These are phyloP conservation scores for Rhododendron molle DNA, from an alignment of 148 eudicot species.

Conservation along the genomic window DNA sequence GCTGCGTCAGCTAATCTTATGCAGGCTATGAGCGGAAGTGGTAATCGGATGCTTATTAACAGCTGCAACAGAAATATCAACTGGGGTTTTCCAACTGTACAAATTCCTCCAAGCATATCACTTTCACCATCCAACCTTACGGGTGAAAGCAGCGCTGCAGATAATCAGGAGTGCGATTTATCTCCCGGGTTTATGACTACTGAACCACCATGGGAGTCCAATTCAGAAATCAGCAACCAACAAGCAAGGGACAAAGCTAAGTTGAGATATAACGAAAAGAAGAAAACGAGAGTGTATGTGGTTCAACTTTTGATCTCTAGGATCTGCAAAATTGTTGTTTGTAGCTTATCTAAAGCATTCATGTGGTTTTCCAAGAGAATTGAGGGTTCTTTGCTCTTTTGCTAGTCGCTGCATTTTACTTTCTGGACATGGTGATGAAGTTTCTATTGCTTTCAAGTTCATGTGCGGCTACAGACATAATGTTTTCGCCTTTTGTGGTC, in stretches of 20 bases:
- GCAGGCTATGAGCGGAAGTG: conserved; percentile 23
- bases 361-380: background rate
- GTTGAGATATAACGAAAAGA: conserved; percentile 56
- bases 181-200: conserved; percentile 35
- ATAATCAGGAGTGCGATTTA: conserved; percentile 51
- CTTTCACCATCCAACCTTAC: conserved; percentile 39
- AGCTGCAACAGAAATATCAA: conserved; percentile 21
- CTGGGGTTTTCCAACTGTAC: conserved; percentile 24
- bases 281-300: conserved; percentile 57
- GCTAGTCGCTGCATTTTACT: background rate
- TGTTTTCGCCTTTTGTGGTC: background rate
- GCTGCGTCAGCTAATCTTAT: conserved; percentile 24
- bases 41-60: conserved; percentile 29
- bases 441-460: background rate
- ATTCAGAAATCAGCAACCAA: conserved; percentile 32
- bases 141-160: conserved; percentile 42
- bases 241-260: conserved; percentile 53
- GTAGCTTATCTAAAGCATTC: too few relatives aligned
- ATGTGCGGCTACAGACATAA: background rate
- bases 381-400: background rate
- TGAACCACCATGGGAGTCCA: conserved; percentile 49
- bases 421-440: background rate
- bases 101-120: conserved; percentile 28
- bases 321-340: background rate
- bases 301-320: background rate